Conservation (phyloP, 345 rosid species). For the Trapa bicornis region DNA sequence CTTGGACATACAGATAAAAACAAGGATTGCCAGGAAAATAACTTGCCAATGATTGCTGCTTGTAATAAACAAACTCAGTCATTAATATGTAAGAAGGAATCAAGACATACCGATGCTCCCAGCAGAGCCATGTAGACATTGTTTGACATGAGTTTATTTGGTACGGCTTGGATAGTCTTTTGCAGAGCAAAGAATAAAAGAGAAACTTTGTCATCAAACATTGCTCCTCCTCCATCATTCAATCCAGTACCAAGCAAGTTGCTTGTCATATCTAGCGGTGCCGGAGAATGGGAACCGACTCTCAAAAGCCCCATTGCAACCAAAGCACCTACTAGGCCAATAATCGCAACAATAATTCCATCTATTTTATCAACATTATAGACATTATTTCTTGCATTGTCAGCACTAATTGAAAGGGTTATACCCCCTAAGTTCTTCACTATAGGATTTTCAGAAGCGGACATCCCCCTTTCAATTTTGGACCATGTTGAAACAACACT, state of each 20-base stretch:
- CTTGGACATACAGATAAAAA: not conserved
- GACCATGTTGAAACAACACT: conserved; percentile 25
- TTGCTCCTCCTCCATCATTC: conserved; percentile 61
- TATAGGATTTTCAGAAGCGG: conserved; percentile 48
- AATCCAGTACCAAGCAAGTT: conserved; percentile 52
- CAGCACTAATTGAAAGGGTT: conserved; percentile 84
- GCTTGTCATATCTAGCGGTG: conserved; percentile 46
- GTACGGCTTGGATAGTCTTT: conserved; percentile 89
- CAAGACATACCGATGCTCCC: conserved; percentile 78
- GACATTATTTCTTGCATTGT: conserved; percentile 89
- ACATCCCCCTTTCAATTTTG: conserved; percentile 41
- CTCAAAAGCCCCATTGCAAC: conserved; percentile 68
- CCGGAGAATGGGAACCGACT: conserved; percentile 33
- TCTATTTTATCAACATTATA: conserved; percentile 79
- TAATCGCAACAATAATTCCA: conserved; percentile 83
- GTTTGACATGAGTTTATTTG: conserved; percentile 77
- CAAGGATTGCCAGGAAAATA: not conserved
- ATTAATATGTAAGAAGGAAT: conserved; percentile 3
- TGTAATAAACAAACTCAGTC: not conserved
- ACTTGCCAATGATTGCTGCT: not conserved
- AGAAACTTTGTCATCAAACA: conserved; percentile 94
- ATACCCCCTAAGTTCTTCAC: conserved; percentile 79
- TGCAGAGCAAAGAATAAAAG: conserved; percentile 85
- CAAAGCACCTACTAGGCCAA: conserved; percentile 81
- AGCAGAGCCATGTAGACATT: conserved; percentile 78